A percentile compares a stretch with the other conserved stretches of the same genome.
Evolutionary conservation across 1,139 yeast genomes (phyloP).

Genomic region (Kodamaea suecica): DNA sequence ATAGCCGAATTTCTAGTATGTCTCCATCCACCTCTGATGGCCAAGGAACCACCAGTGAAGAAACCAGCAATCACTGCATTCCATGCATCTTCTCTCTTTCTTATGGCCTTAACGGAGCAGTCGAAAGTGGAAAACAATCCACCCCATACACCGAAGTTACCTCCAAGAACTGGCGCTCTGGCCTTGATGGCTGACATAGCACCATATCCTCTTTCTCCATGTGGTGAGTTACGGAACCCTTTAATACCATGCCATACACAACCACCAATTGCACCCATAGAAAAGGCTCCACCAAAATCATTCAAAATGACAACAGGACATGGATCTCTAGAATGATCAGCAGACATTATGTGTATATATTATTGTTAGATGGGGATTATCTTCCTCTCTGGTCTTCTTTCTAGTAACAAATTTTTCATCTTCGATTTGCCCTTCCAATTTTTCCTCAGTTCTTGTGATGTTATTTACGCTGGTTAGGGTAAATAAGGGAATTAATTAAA

Average conservation of each 20-base stretch:
- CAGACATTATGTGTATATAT: conserved; percentile 51
- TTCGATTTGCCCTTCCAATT: conserved; percentile 3
- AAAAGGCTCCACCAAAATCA: conserved; percentile 98
- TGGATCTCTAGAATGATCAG: conserved; percentile 98
- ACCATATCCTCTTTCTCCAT: conserved; percentile 91
- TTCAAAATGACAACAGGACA: conserved; percentile 94
- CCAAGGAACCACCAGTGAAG: conserved; percentile 96
- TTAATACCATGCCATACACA: conserved; percentile 98
- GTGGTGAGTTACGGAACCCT: conserved; percentile 97
- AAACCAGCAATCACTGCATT: conserved; percentile 98
- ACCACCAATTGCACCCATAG: conserved; percentile 99
- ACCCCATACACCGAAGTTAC: conserved; percentile 99
- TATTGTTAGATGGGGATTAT: conserved; percentile 10
- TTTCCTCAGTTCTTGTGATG: no score
- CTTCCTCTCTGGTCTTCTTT: conserved; percentile 1
- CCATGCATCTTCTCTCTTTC: conserved; percentile 98
- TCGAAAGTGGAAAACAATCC: conserved; percentile 94
- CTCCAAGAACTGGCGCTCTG: conserved; percentile 98
- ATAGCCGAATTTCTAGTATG: conserved; percentile 96
- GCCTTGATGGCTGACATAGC: conserved; percentile 88
- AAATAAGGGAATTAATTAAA: no score
- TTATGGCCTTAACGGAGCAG: conserved; percentile 90
- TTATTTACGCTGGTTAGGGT: no score
- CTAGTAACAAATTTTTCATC: conserved; percentile 5
- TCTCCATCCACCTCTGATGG: conserved; percentile 98